Conservation (phyloP, 208 protist species). For the Lotmaria passim region DNA sequence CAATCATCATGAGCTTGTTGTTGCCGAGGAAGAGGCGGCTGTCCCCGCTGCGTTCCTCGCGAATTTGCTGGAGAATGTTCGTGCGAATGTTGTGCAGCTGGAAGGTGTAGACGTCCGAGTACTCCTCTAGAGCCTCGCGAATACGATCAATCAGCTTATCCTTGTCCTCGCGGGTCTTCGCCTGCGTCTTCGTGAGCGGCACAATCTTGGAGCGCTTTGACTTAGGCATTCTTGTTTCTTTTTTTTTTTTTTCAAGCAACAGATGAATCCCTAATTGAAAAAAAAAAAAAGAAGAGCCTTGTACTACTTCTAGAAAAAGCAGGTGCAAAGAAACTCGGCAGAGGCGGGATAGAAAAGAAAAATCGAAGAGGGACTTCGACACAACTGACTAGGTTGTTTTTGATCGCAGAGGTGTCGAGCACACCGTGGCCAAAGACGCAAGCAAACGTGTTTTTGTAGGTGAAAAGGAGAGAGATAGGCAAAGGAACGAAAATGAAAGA, state of each 20-base stretch:
- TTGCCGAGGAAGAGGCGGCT: conserved; percentile 94
- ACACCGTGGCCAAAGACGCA: too few species aligned
- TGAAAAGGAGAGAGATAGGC: too few species aligned
- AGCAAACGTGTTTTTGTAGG: too few species aligned
- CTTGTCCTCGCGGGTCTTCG: conserved; percentile 92
- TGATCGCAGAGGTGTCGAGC: too few species aligned
- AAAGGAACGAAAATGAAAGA: too few species aligned
- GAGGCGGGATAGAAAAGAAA: too few species aligned
- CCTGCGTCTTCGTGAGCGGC: conserved; percentile 88
- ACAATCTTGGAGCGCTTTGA: conserved; percentile 88
- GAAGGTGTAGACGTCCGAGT: conserved; percentile 87
- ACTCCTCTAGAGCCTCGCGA: conserved; percentile 82
- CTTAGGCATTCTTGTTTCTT: conserved; percentile 79
- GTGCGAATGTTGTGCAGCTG: conserved; percentile 88
- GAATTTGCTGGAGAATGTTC: conserved; percentile 91
- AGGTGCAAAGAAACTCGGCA: too few species aligned
- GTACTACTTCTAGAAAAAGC: too few species aligned
- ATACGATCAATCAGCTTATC: conserved; percentile 92
- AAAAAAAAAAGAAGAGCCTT: conserved; percentile 14
- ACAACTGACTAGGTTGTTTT: too few species aligned
- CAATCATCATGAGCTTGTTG: conserved; percentile 95
- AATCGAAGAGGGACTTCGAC: too few species aligned
- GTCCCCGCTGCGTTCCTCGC: conserved; percentile 82
- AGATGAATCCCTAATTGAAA: neutral
- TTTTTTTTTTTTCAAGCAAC: neutral